Evolutionary conservation across 75 land plant species (phyloP).

Genomic region (Picea sitchensis): DNA sequence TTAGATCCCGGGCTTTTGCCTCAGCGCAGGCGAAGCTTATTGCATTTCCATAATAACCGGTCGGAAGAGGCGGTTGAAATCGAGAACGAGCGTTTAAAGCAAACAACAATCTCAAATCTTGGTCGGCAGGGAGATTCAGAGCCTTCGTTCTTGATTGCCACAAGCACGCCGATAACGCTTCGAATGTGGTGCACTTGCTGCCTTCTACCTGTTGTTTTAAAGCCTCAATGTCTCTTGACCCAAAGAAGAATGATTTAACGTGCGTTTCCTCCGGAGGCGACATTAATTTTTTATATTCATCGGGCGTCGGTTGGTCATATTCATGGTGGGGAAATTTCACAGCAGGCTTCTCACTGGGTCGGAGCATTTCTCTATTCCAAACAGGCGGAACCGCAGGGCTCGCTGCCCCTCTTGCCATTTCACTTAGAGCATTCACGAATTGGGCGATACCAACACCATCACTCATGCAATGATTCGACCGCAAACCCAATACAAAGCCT

Average conservation of each 20-base stretch:
- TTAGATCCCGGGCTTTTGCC: constrained; percentile 11
- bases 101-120: constrained; percentile 13
- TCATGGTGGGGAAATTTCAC: too few relatives aligned
- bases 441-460: constrained; percentile 60
- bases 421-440: constrained; percentile 48
- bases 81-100: constrained; percentile 18
- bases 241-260: too few relatives aligned
- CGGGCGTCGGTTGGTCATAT: too few relatives aligned
- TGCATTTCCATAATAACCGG: constrained; percentile 25
- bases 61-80: constrained; percentile 9
- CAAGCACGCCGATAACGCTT: background rate
- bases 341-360: constrained; percentile 27
- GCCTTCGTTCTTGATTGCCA: background rate
- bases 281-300: too few relatives aligned
- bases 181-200: background rate
- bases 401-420: constrained; percentile 41
- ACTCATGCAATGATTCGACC: constrained; percentile 42
- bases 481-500: constrained; percentile 48
- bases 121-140: background rate
- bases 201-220: too few relatives aligned
- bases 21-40: constrained; percentile 12
- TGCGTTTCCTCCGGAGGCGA: too few relatives aligned
- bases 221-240: too few relatives aligned
- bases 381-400: constrained; percentile 21
- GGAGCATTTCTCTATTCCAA: constrained; percentile 31